Percentiles rank a stretch among this genome's conserved stretches.
These are phyloP conservation scores for Gossypium raimondii DNA, from an alignment of 345 rosid species.

Conservation along the genomic window DNA sequence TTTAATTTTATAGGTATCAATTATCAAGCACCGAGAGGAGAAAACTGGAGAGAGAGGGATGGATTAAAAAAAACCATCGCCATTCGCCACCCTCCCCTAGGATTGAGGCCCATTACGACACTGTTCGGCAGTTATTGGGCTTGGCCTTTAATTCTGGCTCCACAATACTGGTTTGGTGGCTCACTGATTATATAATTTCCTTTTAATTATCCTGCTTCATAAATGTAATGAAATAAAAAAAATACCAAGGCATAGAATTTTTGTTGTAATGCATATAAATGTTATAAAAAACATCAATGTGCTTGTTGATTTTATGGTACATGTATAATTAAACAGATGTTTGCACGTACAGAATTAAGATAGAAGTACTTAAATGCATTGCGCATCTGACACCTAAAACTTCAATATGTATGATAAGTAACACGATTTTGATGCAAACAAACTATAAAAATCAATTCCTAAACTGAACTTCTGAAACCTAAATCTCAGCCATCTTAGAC, in stretches of 20 bases:
- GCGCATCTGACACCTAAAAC: too few species aligned
- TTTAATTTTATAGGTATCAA: not conserved
- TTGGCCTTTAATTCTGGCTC: not conserved
- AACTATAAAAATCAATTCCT: not conserved
- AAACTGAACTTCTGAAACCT: not conserved
- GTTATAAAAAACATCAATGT: not conserved
- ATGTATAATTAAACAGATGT: not conserved
- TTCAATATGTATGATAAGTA: not conserved
- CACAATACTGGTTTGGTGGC: not conserved
- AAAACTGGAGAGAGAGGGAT: too few species aligned
- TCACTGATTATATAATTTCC: not conserved
- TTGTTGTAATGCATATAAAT: not conserved
- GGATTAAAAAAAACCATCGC: not conserved
- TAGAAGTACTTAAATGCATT: too few species aligned
- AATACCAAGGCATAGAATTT: not conserved
- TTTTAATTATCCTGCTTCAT: not conserved
- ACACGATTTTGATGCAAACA: not conserved
- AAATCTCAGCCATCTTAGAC: not conserved
- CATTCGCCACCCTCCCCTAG: not conserved
- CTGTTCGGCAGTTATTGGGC: not conserved
- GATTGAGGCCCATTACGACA: not conserved
- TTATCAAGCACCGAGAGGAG: not conserved
- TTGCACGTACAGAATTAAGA: too few species aligned
- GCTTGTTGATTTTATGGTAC: not conserved
- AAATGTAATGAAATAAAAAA: too few species aligned